Base-by-base conservation (phyloP, 352 stramenopile genomes). In the Stephanocyclus meneghinianus region DNA sequence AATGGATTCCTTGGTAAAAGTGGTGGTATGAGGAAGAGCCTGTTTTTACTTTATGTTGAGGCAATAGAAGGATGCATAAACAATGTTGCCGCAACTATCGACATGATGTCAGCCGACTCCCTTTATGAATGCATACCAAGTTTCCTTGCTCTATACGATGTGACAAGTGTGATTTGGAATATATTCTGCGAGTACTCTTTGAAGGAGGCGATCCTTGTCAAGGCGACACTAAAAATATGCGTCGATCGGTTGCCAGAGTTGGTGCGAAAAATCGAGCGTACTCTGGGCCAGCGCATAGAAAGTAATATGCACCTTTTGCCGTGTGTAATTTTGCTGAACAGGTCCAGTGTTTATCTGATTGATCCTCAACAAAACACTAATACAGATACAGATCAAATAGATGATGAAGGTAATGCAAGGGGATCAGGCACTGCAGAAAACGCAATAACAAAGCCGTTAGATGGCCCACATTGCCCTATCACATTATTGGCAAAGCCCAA, bases 221-320 rank as follows among this genome's bases (percentile, higher is more conserved):
- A 76, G 73, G 62, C 48, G 10, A 59, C 56, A 44, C 37, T 81
- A 29, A 74, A 57, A 65, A 37, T 85, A 55, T 85, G 78, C 40
- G 59, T 85, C 48, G 72, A 78, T 15, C 76, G 78, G 76, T 73
- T 85, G 47, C 78, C 78, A 29, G 45, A 29, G 0, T 50, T 85
- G 32, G 35, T 85, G 26, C 37, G 65, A 16, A 78, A 59, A 59
- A 15, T 76, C 6, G 78, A 85, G 48, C 78, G 53, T 48, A 55
- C 61, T 50, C 15, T 76, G n/a, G 35, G 56, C 63, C 66, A 78
- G 40, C 63, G 29, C 40, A 66, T 85, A 50, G 29, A 70, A 47
- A 42, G 29, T 9, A 64, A 55, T 62, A 30, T 13, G n/a, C 4
- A 32, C 40, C 29, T 35, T 15, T 21, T 45, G 30, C 55, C 30